Base-by-base conservation (phyloP, 495 filamentous ascomycete species). In the Penicillium cosmopolitanum region DNA sequence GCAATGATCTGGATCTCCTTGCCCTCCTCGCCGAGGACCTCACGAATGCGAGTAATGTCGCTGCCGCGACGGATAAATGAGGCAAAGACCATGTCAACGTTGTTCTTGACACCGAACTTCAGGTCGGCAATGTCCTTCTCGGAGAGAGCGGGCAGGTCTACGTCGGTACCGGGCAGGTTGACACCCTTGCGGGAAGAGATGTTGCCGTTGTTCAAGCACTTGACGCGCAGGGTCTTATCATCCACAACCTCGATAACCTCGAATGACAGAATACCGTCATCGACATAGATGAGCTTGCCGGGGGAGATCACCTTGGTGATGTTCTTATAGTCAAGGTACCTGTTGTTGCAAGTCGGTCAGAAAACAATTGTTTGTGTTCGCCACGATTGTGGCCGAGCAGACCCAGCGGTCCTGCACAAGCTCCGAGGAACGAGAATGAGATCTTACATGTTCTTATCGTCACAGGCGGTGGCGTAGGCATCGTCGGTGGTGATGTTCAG, bases 251-350 rank as follows among this genome's bases (percentile, higher is more conserved):
- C 85, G 55, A 97, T 64, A 38, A 98, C 95, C 68, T 96, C 88
- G 68, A 98, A 97, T 4, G 93, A 94, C 56, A 98, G 88, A 54
- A 98, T 92, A 70, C 95, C 95, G 66, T 98, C 95, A 69, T 98
- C 95, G 62, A 98, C 96, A 79, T 96, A 98, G 83, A 98, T 96
- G 73, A 89, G 88, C 67, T 94, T 93, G 67, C 96, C 96, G n/a
- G 84, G 78, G 63, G 87, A 73, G 74, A 98, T 98, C 69, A 98
- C 93, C 79, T 93, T 96, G 79, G 95, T 97, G 83, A 98, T 97
- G 84, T 98, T 98, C 87, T 93, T 94, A 80, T 98, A 98, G 82
- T 98, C 95, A 68, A 98, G 90, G 66, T 92, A 96, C 92, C 93
- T 97, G 60, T 50, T 55, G 47, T 59, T 50, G 21, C 23, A 36